Percentiles rank a stretch among this genome's conserved stretches.
phyloP scores from a whole-genome alignment of 352 stramenopile species.

The Globisporangium okanoganense region DNA sequence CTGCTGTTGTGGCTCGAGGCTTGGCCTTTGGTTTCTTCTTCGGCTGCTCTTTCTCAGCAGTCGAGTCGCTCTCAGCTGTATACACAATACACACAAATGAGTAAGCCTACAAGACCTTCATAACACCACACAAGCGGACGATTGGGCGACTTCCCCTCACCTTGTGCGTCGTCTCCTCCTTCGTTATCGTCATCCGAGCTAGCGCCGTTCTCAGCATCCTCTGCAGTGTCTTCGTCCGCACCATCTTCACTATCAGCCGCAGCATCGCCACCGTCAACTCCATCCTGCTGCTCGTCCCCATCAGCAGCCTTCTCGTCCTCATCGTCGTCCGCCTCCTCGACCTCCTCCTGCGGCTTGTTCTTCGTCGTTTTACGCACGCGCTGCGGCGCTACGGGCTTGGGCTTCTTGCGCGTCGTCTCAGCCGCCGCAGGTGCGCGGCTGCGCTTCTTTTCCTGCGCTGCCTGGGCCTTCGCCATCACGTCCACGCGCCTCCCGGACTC shows the following conservation, averaged over 20 bases:
- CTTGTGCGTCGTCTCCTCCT: not conserved
- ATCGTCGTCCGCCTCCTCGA: not conserved
- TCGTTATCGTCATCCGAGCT: not conserved
- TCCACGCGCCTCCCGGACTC: too few species aligned
- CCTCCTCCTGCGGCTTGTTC: slow-evolving; percentile 5
- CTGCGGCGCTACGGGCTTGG: slow-evolving; percentile 5
- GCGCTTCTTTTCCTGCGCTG: slow-evolving; percentile 14
- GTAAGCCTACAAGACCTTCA: too few species aligned
- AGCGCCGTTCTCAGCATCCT: not conserved
- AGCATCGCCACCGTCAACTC: not conserved
- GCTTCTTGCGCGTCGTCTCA: slow-evolving; percentile 14
- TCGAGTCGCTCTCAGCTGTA: slow-evolving; percentile 6
- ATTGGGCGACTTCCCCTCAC: not conserved
- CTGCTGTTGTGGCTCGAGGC: slow-evolving; percentile 21
- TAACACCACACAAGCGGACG: not conserved
- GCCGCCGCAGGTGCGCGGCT: not conserved
- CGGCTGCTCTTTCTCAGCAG: not conserved
- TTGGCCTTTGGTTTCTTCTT: slow-evolving; percentile 13
- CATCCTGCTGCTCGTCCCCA: not conserved
- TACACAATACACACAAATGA: not conserved
- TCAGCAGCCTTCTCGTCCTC: not conserved
- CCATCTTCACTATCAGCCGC: not conserved
- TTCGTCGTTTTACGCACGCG: slow-evolving; percentile 2
- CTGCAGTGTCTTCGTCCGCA: not conserved
- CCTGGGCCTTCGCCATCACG: slow-evolving; percentile 11